Conservation (phyloP, 352 stramenopile genomes). For the Globisporangium solare region DNA sequence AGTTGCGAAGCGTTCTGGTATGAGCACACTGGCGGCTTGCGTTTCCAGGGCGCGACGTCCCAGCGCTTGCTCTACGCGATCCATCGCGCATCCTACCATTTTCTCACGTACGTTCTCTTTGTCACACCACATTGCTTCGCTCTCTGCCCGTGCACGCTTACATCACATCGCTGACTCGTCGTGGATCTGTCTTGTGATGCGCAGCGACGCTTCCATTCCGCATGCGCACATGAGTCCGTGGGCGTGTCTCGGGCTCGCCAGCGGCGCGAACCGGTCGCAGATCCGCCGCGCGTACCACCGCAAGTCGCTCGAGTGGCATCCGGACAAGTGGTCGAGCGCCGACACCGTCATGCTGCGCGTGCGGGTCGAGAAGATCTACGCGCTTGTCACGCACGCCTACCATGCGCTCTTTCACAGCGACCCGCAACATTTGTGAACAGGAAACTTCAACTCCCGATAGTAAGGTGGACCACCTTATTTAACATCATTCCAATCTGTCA, state of each 20-base stretch:
- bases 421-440: not conserved
- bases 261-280: slow-evolving; percentile 31
- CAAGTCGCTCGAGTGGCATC: slow-evolving; percentile 64
- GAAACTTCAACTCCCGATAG: slow-evolving; percentile 21
- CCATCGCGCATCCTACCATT: slow-evolving; percentile 32
- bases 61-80: slow-evolving; percentile 32
- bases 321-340: slow-evolving; percentile 52
- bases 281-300: slow-evolving; percentile 58
- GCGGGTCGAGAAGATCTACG: slow-evolving; percentile 28
- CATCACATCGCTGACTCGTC: not conserved
- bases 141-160: not conserved
- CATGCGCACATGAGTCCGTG: slow-evolving; percentile 39
- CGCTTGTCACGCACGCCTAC: slow-evolving; percentile 46
- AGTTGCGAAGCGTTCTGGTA: slow-evolving; percentile 37
- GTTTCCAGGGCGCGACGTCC: slow-evolving; percentile 16
- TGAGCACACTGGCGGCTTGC: slow-evolving; percentile 24
- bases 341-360: slow-evolving; percentile 24
- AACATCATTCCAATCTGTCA: not conserved
- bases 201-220: slow-evolving; percentile 35
- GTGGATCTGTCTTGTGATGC: not conserved
- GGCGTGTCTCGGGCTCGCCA: slow-evolving; percentile 35
- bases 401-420: slow-evolving; percentile 24
- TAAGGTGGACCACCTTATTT: slow-evolving; percentile 5
- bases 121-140: not conserved
- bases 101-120: slow-evolving; percentile 43